Evolutionary conservation across 768 basidiomycete genomes (phyloP).

Genomic region (Xerocomellus amylosporus): DNA sequence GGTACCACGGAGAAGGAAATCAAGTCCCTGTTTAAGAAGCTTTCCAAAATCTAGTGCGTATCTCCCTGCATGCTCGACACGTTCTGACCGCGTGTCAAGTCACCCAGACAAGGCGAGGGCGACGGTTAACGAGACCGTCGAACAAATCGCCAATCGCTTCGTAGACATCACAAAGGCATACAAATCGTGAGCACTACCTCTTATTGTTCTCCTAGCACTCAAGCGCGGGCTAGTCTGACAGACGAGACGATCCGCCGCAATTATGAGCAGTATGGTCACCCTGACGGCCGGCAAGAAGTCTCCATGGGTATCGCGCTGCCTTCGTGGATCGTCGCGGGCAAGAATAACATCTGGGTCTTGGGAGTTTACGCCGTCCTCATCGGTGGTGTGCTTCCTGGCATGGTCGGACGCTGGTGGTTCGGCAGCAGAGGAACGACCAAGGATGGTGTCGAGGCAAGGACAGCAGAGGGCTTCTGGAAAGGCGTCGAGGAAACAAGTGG

Average conservation of each 20-base stretch:
- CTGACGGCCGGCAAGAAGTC: constrained; percentile 94
- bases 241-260: constrained; percentile 92
- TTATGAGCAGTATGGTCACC: constrained; percentile 85
- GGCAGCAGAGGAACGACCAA: constrained; percentile 86
- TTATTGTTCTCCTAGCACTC: background rate
- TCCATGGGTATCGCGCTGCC: constrained; percentile 95
- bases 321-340: constrained; percentile 86
- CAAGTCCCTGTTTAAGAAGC: constrained; percentile 91
- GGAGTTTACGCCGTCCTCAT: constrained; percentile 85
- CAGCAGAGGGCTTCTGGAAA: constrained; percentile 89
- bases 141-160: constrained; percentile 82
- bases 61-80: background rate
- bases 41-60: constrained; percentile 81
- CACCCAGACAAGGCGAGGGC: constrained; percentile 96
- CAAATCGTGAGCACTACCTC: constrained; percentile 63
- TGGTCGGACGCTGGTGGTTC: constrained; percentile 98
- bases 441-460: constrained; percentile 79
- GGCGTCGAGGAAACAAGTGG: constrained; percentile 74
- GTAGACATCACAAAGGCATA: constrained; percentile 97
- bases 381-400: constrained; percentile 77
- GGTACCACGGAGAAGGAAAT: constrained; percentile 81
- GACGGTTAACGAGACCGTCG: constrained; percentile 77
- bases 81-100: constrained; percentile 39
- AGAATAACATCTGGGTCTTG: constrained; percentile 90
- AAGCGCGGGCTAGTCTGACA: constrained; percentile 56